These are phyloP conservation scores for Emergomyces orientalis DNA, from an alignment of 2,329 filamentous ascomycete genomes.

Conservation along the genomic window DNA sequence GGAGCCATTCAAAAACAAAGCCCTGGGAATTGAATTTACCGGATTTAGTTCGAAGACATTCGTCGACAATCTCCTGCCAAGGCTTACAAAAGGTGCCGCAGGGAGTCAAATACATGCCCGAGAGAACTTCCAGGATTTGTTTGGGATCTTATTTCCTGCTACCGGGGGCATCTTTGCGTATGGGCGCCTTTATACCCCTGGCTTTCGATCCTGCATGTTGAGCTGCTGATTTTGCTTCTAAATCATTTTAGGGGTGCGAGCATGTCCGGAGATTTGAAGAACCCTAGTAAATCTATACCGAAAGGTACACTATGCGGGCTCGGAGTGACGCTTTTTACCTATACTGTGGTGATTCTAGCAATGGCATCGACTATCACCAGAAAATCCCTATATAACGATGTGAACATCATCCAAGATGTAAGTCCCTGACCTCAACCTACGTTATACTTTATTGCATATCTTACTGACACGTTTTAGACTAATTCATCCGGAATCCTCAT, in stretches of 20 bases:
- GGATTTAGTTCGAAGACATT: constrained; percentile 64
- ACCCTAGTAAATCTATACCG: constrained; percentile 76
- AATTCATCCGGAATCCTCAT: constrained; percentile 66
- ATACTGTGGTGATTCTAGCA: constrained; percentile 65
- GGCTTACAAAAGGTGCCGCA: constrained; percentile 52
- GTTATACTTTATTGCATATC: neutral
- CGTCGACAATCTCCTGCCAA: constrained; percentile 62
- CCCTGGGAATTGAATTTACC: constrained; percentile 63
- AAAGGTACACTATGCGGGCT: constrained; percentile 74
- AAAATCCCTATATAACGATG: constrained; percentile 61
- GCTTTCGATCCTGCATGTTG: constrained; percentile 46
- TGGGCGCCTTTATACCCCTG: constrained; percentile 14
- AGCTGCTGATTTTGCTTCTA: constrained; percentile 27
- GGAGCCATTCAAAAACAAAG: constrained; percentile 55
- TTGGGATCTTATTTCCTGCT: constrained; percentile 75
- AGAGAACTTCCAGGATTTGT: constrained; percentile 69
- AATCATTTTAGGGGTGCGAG: constrained; percentile 57
- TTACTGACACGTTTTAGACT: constrained; percentile 36
- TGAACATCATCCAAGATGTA: constrained; percentile 68
- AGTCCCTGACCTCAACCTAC: constrained; percentile 16
- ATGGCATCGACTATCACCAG: constrained; percentile 69
- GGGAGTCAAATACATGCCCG: constrained; percentile 53
- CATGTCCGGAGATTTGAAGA: constrained; percentile 78
- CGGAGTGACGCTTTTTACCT: constrained; percentile 64
- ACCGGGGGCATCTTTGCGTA: constrained; percentile 52